Evolutionary conservation across 345 rosid species (phyloP).

Genomic region (Xanthoceras sorbifolium): DNA sequence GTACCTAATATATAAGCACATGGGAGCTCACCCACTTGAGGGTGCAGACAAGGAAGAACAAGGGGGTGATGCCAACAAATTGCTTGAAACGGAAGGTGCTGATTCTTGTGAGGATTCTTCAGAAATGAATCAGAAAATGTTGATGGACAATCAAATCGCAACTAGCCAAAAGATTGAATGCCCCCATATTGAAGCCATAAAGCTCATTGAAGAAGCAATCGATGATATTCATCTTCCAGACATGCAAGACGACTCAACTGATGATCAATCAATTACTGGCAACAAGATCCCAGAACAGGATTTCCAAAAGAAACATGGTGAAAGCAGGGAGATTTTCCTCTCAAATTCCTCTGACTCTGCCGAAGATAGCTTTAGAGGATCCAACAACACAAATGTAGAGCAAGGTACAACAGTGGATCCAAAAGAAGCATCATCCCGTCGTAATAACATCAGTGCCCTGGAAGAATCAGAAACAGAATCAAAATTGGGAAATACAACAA

Average conservation of each 20-base stretch:
- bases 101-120: conserved; percentile 17
- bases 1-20: conserved; percentile 70
- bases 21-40: conserved; percentile 46
- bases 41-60: conserved; percentile 34
- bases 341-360: conserved; percentile 20
- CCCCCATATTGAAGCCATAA: conserved; percentile 67
- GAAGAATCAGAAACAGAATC: conserved; percentile 24
- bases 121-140: conserved; percentile 22
- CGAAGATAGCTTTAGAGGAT: conserved; percentile 27
- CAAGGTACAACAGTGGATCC: conserved; percentile 4
- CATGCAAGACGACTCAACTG: conserved; percentile 39
- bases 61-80: conserved; percentile 26
- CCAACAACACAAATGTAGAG: conserved; percentile 25
- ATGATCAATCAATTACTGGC: conserved; percentile 32
- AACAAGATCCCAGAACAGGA: conserved; percentile 28
- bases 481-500: conserved; percentile 28
- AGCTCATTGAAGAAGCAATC: conserved; percentile 81
- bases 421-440: conserved; percentile 17
- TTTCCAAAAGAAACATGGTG: conserved; percentile 18
- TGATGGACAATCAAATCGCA: conserved; percentile 21
- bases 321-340: conserved; percentile 18
- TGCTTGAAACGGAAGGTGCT: conserved; percentile 14
- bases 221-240: conserved; percentile 75
- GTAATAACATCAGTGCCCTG: conserved; percentile 5
- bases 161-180: conserved; percentile 38